Conservation (phyloP, 2,329 filamentous ascomycete genomes). For the Fusarium robinianum region DNA sequence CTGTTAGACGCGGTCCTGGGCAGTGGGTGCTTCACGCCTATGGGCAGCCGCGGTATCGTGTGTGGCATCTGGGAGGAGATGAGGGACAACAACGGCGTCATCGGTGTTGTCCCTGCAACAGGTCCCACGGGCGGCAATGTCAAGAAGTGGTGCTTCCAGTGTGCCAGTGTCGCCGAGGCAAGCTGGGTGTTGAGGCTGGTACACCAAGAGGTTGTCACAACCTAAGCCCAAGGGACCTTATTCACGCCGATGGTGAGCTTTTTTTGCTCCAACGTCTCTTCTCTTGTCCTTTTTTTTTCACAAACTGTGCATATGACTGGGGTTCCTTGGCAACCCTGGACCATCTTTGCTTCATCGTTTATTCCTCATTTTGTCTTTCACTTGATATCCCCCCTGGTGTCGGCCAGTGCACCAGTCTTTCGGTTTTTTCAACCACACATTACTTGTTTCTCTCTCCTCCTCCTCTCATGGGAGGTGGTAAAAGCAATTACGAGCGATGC, state of each 20-base stretch:
- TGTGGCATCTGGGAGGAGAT: constrained; percentile 85
- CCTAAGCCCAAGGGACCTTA: constrained; percentile 24
- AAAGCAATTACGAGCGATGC: constrained; percentile 31
- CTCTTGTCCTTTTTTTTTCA: constrained; percentile 11
- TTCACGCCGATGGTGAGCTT: not conserved
- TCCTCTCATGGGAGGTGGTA: constrained; percentile 11
- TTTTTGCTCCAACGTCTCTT: not conserved
- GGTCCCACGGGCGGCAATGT: constrained; percentile 59
- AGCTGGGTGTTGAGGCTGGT: constrained; percentile 61
- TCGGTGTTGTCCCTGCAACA: constrained; percentile 55
- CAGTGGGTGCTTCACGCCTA: constrained; percentile 80
- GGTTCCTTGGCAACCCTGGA: not conserved
- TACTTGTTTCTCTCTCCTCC: constrained; percentile 11
- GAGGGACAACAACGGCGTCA: constrained; percentile 63
- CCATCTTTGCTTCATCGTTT: constrained; percentile 13
- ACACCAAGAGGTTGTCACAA: constrained; percentile 58
- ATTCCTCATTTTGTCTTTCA: constrained; percentile 7
- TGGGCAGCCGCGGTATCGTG: constrained; percentile 84
- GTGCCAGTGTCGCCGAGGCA: constrained; percentile 56
- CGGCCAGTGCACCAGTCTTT: constrained; percentile 14
- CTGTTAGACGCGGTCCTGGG: constrained; percentile 84
- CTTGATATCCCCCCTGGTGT: constrained; percentile 35
- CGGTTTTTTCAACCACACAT: constrained; percentile 6
- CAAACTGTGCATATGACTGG: constrained; percentile 7
- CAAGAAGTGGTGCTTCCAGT: constrained; percentile 68